Base-by-base conservation (phyloP, 306 rosid genomes). In the Quercus wislizeni region DNA sequence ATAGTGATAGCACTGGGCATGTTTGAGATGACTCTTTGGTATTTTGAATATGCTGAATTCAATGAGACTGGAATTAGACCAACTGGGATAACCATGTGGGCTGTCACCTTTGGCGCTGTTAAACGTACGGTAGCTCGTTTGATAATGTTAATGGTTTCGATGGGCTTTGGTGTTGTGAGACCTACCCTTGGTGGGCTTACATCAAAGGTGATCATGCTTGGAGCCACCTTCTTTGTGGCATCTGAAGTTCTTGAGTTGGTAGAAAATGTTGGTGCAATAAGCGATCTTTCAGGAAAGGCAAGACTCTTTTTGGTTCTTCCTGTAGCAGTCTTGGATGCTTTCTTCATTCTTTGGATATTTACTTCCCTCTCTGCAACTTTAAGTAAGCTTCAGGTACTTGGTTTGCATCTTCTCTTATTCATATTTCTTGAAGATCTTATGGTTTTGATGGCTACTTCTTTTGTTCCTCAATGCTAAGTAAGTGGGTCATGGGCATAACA, bases 151-250 rank as follows among this genome's bases (percentile, higher is more conserved):
- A 90, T 88, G 74, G 99, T 95, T 70, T 83, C 99, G 3, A 95
- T 95, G 99, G 98, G 98, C 30, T 95, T 86, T 64, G 99, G 98
- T 83, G 99, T 95, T 79, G 97, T 95, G 27, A 91, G 98, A 83
- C 99, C 99, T 69, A 89, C 99, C 75, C 92, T 95, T 43, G 99
- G 99, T 67, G 99, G 99, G 76, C 89, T 95, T 81, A 93, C 98
- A 33, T 91, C 96, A 20, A 95, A 95, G 90, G 98, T 95, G 58
- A 21, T 90, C 74, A 75, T 90, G 92, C 99, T 95, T 71, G 99
- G 98, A 67, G 87, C 89, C 71, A 93, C 98, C 74, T 95, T 95
- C 94, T 93, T 95, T 79, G 73, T 93, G 73, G 99, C 98, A 71
- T 87, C 98, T 23, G 98, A 95, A 84, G 91, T 95, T 77, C 97